phyloP scores from a whole-genome alignment of 352 stramenopile genomes.

The Thalassiosira mediterranea region DNA sequence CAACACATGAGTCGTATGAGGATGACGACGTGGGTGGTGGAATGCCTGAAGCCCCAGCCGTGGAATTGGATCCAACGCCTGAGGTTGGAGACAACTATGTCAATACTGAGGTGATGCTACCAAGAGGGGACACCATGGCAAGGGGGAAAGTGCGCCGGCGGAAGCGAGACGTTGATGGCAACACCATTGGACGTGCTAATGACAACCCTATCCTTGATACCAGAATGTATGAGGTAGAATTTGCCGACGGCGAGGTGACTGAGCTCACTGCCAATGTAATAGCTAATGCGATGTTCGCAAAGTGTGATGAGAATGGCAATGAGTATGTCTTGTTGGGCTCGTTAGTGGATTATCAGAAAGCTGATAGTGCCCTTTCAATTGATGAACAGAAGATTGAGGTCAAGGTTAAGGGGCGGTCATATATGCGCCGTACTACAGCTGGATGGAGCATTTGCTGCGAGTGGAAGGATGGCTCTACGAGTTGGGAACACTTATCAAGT shows the following conservation, averaged over 20 bases:
- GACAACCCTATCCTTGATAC: conserved; percentile 53
- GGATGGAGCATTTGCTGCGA: conserved; percentile 31
- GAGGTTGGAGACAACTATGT: conserved; percentile 42
- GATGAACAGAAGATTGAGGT: conserved; percentile 5
- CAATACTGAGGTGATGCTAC: conserved; percentile 22
- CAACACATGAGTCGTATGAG: too few relatives aligned
- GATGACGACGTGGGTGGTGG: conserved; percentile 10
- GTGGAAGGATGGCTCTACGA: conserved; percentile 31
- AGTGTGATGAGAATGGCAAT: conserved; percentile 42
- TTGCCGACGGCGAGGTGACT: conserved; percentile 49
- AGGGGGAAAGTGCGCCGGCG: conserved; percentile 21
- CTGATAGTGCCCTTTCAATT: neutral
- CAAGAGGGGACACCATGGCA: conserved; percentile 7
- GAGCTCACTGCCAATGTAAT: conserved; percentile 47
- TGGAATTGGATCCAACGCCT: conserved; percentile 7
- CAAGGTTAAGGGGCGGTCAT: neutral
- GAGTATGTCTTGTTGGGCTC: conserved; percentile 14
- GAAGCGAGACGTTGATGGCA: conserved; percentile 30
- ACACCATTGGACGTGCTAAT: conserved; percentile 23
- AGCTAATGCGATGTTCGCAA: conserved; percentile 36
- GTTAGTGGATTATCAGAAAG: conserved; percentile 18
- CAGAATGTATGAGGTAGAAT: conserved; percentile 53
- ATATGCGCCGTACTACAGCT: neutral
- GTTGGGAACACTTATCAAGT: conserved; percentile 28
- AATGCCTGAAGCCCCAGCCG: too few relatives aligned